Evolutionary conservation across 306 rosid genomes (phyloP), one percentile per base, ranked within the genome.

Genomic region (Lotus japonicus): DNA sequence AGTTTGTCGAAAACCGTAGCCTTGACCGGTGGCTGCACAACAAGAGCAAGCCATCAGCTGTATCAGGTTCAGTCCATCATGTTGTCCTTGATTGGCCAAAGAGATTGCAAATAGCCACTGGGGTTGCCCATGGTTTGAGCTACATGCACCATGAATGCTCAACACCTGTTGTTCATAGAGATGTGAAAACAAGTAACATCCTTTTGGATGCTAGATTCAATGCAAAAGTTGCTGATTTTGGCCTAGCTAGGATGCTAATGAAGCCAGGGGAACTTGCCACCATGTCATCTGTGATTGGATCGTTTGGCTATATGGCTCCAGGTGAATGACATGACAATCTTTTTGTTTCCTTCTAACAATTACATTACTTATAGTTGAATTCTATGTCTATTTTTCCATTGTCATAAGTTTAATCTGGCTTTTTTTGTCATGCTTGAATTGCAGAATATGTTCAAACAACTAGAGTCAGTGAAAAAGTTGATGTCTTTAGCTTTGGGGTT

Each of bases 271-370:
- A 94, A 71, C 75, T 82, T 33, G 85, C 87, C n/a, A 86, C 89
- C 4, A 73, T 86, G 90, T 94, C 98, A 8, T 48, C 82, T 21
- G 88, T 90, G 9, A 89, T 82, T n/a, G 98, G 98, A 13, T 85
- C 98, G 14, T 70, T 94, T 26, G 98, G 98, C 75, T 94, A 94
- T 79, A 80, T 94, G 67, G 98, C 98, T 68, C 98, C 98, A 77
- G 97, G 97, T 94, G 54, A 81, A 41, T 12, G 11, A 6, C 64
- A 26, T 67, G 9, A 41, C 56, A 15, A 7, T 48, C 23, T 10
- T 43, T 56, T 43, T 11, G 12, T 19, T 23, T 36, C 42, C 3
- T 53, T 28, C 15, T 35, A 35, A 48, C 7, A 56, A 33, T 2
- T 44, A 18, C 16, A 8, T 49, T 7, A 7, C 10, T 50, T 18